A percentile compares a stretch with the other conserved stretches of the same genome.
Conservation (phyloP, 2,329 filamentous ascomycete genomes). For the Alternaria longipes region DNA sequence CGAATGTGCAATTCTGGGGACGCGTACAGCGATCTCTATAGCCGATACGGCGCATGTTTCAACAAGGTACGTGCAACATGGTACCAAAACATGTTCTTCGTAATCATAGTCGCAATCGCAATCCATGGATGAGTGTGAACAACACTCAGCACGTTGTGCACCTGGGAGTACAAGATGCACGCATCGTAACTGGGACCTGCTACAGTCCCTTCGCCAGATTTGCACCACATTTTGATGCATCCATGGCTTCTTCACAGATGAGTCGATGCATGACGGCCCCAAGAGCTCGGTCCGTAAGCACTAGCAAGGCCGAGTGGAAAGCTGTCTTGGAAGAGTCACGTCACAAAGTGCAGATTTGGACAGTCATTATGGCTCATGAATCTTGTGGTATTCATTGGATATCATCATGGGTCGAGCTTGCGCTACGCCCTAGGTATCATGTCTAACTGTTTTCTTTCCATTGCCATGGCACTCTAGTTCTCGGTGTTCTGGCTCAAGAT, state of each 20-base stretch:
- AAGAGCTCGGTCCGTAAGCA: background rate
- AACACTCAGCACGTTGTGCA: background rate
- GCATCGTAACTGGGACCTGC: too few species aligned
- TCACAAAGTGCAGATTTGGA: constrained; percentile 10
- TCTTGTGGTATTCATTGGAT: constrained; percentile 40
- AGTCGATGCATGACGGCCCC: background rate
- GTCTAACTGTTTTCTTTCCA: constrained; percentile 26
- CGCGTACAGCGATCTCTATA: background rate
- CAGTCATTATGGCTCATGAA: constrained; percentile 30
- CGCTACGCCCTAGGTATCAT: constrained; percentile 37
- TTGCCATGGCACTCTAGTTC: constrained; percentile 42
- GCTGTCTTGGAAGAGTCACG: constrained; percentile 10
- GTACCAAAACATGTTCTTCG: background rate
- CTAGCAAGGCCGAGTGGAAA: background rate
- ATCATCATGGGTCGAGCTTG: constrained; percentile 31
- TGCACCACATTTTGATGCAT: background rate
- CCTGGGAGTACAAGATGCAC: background rate
- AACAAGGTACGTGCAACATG: background rate
- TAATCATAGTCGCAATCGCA: background rate
- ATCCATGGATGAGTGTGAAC: background rate
- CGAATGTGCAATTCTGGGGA: constrained; percentile 5
- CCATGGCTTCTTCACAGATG: background rate
- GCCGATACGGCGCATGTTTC: background rate
- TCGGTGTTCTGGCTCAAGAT: constrained; percentile 80
- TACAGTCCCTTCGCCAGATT: background rate